Percentiles rank a stretch among this genome's conserved stretches.
phyloP scores from a whole-genome alignment of 768 basidiomycete species.

The Xerocomus potaroensis region DNA sequence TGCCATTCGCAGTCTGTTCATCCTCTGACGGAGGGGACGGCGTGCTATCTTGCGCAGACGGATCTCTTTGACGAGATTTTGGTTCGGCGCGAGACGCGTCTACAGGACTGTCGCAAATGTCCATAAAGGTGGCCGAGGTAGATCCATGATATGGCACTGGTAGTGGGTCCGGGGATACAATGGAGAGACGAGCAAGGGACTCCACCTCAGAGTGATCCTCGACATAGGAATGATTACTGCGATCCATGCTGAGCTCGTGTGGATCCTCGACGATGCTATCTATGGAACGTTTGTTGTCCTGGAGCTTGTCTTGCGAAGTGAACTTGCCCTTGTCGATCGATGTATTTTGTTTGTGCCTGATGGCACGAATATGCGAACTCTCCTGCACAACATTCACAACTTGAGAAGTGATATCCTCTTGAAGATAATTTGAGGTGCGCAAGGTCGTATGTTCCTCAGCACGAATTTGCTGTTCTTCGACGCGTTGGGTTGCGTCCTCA shows the following conservation, averaged over 20 bases:
- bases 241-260: slow-evolving; percentile 18
- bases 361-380: slow-evolving; percentile 9
- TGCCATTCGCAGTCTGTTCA: slow-evolving; percentile 28
- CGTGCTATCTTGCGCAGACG: slow-evolving; percentile 18
- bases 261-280: slow-evolving; percentile 27
- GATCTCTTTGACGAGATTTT: slow-evolving; percentile 13
- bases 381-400: slow-evolving; percentile 9
- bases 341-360: slow-evolving; percentile 9
- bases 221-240: slow-evolving; percentile 11
- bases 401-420: slow-evolving; percentile 13
- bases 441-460: slow-evolving; percentile 17
- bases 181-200: slow-evolving; percentile 24
- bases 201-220: slow-evolving; percentile 23
- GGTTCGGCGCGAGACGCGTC: slow-evolving; percentile 13
- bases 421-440: slow-evolving; percentile 8
- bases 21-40: slow-evolving; percentile 32
- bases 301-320: slow-evolving; percentile 11
- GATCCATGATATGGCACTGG: slow-evolving; percentile 44
- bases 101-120: slow-evolving; percentile 33
- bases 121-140: slow-evolving; percentile 27
- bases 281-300: slow-evolving; percentile 27
- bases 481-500: slow-evolving; percentile 10
- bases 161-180: slow-evolving; percentile 39
- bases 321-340: slow-evolving; percentile 18
- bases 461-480: slow-evolving; percentile 10